Evolutionary conservation across 2,329 filamentous ascomycete genomes (phyloP).

Genomic region (Colletotrichum simmondsii): DNA sequence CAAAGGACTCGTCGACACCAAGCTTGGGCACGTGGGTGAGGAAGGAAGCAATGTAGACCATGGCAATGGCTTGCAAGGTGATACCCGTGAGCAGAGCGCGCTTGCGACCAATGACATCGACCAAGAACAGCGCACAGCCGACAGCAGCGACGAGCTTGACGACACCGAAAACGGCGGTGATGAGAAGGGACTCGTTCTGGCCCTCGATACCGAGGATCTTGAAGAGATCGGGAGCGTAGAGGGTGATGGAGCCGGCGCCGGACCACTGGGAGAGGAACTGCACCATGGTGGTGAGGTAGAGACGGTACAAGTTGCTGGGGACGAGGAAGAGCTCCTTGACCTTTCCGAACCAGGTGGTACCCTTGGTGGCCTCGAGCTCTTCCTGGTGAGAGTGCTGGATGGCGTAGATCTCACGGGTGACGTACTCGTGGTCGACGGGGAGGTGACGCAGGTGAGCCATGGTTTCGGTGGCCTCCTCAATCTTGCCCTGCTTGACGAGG

Average conservation of each 20-base stretch:
- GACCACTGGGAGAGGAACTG: constrained; percentile 82
- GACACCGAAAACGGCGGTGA: constrained; percentile 81
- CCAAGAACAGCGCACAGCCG: constrained; percentile 79
- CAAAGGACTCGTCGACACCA: constrained; percentile 58
- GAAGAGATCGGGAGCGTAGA: constrained; percentile 82
- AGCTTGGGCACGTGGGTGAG: constrained; percentile 71
- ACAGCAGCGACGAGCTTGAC: constrained; percentile 77
- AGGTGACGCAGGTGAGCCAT: constrained; percentile 71
- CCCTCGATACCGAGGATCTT: constrained; percentile 76
- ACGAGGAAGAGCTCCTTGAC: constrained; percentile 76
- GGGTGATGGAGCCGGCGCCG: constrained; percentile 78
- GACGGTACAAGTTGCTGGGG: constrained; percentile 77
- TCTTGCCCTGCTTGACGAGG: constrained; percentile 72
- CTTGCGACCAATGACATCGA: constrained; percentile 83
- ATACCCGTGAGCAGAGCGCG: constrained; percentile 71
- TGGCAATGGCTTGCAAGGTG: constrained; percentile 67
- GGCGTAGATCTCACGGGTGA: constrained; percentile 69
- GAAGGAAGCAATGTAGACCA: constrained; percentile 72
- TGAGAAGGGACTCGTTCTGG: constrained; percentile 74
- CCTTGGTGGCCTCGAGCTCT: constrained; percentile 77
- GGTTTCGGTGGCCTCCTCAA: constrained; percentile 66
- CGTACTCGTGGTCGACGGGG: constrained; percentile 67
- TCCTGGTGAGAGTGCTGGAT: constrained; percentile 75
- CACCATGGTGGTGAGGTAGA: constrained; percentile 74
- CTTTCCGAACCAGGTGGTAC: constrained; percentile 71